Conservation (phyloP, 257 asterid species). For the Rhazya stricta region DNA sequence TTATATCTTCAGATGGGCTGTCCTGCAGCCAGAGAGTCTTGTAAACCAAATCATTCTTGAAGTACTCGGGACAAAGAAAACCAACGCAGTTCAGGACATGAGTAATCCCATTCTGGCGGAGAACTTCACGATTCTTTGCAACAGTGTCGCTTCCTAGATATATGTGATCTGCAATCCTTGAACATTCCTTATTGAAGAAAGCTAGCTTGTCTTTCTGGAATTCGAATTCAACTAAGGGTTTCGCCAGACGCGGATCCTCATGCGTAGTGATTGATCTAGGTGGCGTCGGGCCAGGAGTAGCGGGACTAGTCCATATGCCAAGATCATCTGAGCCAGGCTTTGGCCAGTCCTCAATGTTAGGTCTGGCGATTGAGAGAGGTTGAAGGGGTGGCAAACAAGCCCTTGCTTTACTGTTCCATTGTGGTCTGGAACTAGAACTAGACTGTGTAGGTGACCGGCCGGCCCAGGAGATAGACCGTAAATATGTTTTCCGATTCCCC, state of each 20-base stretch:
- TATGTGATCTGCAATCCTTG: conserved; percentile 67
- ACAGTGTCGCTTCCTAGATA: conserved; percentile 76
- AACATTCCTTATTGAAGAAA: conserved; percentile 83
- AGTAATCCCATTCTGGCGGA: conserved; percentile 64
- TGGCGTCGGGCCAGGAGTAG: conserved; percentile 61
- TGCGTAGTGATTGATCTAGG: conserved; percentile 46
- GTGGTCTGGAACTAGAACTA: conserved; percentile 39
- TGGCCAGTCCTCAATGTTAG: conserved; percentile 80
- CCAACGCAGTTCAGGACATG: conserved; percentile 97
- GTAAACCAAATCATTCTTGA: conserved; percentile 71
- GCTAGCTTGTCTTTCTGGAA: conserved; percentile 71
- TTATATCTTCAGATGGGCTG: conserved; percentile 87
- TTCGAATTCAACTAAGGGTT: conserved; percentile 51
- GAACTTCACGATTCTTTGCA: conserved; percentile 74
- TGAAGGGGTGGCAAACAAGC: conserved; percentile 95
- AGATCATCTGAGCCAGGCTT: conserved; percentile 86
- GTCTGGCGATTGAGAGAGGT: conserved; percentile 68
- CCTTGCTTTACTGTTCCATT: conserved; percentile 81
- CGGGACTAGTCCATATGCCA: conserved; percentile 70
- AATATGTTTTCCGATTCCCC: conserved; percentile 44
- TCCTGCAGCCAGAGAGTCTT: conserved; percentile 95
- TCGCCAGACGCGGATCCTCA: conserved; percentile 34
- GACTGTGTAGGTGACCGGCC: conserved; percentile 63
- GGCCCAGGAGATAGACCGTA: conserved; percentile 76
- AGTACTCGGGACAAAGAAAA: conserved; percentile 70